A percentile compares a stretch with the other conserved stretches of the same genome.
phyloP scores from a whole-genome alignment of 1,284 basidiomycete genomes.

The Phlebopus sp. region DNA sequence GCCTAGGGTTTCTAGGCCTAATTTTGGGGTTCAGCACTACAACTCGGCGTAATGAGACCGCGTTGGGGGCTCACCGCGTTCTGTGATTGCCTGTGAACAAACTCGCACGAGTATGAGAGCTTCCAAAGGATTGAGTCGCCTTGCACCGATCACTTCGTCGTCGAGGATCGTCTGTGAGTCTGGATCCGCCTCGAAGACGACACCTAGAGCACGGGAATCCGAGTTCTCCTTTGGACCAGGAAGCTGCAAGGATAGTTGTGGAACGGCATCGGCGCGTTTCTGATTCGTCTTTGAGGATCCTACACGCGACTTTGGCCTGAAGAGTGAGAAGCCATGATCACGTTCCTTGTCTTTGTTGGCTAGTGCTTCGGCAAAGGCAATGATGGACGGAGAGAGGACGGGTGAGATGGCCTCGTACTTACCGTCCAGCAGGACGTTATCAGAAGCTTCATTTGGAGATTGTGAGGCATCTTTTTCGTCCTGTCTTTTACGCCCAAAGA shows the following conservation, averaged over 20 bases:
- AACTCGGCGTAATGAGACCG: conserved; percentile 3
- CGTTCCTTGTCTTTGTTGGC: conserved; percentile 34
- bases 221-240: conserved; percentile 48
- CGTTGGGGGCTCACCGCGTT: conserved; percentile 47
- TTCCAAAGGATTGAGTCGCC: conserved; percentile 56
- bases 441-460: conserved; percentile 36
- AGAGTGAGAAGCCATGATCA: conserved; percentile 44
- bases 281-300: conserved; percentile 28
- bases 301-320: conserved; percentile 47
- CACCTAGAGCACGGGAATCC: conserved; percentile 45
- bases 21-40: conserved; percentile 6
- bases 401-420: conserved; percentile 70
- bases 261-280: conserved; percentile 24
- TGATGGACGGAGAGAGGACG: conserved; percentile 45
- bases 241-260: conserved; percentile 61
- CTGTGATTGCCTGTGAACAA: conserved; percentile 60
- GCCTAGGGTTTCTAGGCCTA: conserved; percentile 72
- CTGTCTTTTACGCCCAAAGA: conserved; percentile 71
- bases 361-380: conserved; percentile 38
- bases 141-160: conserved; percentile 55
- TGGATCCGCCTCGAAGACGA: conserved; percentile 58
- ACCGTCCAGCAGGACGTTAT: conserved; percentile 55
- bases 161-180: conserved; percentile 43
- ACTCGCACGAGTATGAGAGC: conserved; percentile 58
- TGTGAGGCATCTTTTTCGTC: conserved; percentile 45